Conservation (phyloP, 441 rosid species). For the Melastoma candidum region DNA sequence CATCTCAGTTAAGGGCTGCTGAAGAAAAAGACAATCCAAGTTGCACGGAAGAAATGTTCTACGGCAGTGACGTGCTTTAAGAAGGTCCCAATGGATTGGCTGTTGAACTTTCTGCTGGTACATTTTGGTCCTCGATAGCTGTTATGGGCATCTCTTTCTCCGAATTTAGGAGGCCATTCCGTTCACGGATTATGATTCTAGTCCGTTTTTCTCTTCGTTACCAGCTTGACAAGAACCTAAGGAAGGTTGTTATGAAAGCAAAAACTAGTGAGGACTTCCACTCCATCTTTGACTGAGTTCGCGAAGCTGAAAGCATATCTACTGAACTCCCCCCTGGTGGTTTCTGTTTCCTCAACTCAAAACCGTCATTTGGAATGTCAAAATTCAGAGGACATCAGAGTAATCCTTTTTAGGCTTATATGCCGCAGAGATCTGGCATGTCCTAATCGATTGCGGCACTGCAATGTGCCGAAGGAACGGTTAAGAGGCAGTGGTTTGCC, state of each 20-base stretch:
- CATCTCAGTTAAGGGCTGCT: slow-evolving; percentile 23
- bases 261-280: slow-evolving; percentile 50
- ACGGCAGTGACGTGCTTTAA: slow-evolving; percentile 63
- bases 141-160: too few relatives aligned
- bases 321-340: slow-evolving; percentile 50
- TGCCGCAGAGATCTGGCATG: slow-evolving; percentile 61
- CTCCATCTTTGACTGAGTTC: slow-evolving; percentile 52
- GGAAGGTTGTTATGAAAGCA: slow-evolving; percentile 67
- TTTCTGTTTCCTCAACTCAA: slow-evolving; percentile 25
- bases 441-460: slow-evolving; percentile 60
- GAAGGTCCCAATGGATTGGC: slow-evolving; percentile 59
- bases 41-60: slow-evolving; percentile 48
- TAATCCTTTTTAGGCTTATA: slow-evolving; percentile 1
- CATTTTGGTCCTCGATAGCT: slow-evolving; percentile 1
- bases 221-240: slow-evolving; percentile 31
- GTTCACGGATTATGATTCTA: neutral
- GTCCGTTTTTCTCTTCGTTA: slow-evolving; percentile 16
- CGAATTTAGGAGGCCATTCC: too few relatives aligned
- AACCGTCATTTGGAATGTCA: neutral
- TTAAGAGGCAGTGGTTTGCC: slow-evolving; percentile 77
- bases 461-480: slow-evolving; percentile 54
- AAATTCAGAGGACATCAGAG: neutral
- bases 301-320: slow-evolving; percentile 52
- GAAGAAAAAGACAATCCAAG: slow-evolving; percentile 21
- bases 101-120: slow-evolving; percentile 69